A percentile compares a stretch with the other conserved stretches of the same genome.
Evolutionary conservation across 1,284 basidiomycete genomes (phyloP).

Genomic region (Ceraceosorus guamensis): DNA sequence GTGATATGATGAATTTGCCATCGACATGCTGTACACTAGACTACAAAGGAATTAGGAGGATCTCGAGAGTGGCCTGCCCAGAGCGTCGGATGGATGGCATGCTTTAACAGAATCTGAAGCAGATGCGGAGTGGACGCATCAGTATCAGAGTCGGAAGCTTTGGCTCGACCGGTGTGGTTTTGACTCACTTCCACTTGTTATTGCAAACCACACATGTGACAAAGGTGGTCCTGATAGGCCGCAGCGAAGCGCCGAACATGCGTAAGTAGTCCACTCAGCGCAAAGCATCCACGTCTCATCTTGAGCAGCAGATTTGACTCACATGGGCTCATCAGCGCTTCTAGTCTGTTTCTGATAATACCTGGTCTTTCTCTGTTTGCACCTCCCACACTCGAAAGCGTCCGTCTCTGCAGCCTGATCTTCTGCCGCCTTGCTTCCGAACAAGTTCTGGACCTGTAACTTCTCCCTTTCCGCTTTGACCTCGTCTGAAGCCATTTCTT

Average conservation of each 20-base stretch:
- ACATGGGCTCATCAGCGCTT: slow-evolving; percentile 46
- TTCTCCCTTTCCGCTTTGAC: slow-evolving; percentile 73
- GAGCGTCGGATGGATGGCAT: too few species aligned
- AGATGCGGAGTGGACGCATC: too few species aligned
- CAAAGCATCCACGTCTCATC: neutral
- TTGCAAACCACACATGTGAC: slow-evolving; percentile 44
- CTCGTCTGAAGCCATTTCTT: slow-evolving; percentile 92
- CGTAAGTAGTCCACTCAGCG: too few species aligned
- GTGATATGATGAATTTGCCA: too few species aligned
- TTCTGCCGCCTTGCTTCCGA: slow-evolving; percentile 81
- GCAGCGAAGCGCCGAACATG: too few species aligned
- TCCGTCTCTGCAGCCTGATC: slow-evolving; percentile 83
- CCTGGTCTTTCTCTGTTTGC: slow-evolving; percentile 52
- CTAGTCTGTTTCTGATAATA: slow-evolving; percentile 48
- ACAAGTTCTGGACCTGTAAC: slow-evolving; percentile 60
- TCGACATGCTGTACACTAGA: too few species aligned
- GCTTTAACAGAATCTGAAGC: too few species aligned
- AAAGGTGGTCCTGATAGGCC: slow-evolving; percentile 36
- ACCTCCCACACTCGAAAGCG: slow-evolving; percentile 91
- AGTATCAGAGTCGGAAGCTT: too few species aligned
- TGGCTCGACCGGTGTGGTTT: too few species aligned
- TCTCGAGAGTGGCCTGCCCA: too few species aligned
- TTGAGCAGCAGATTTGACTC: neutral
- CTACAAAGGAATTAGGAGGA: too few species aligned
- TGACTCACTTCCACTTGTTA: slow-evolving; percentile 47